Evolutionary conservation across 805 yeast genomes (phyloP).

Genomic region (Starmerella stigmatis): DNA sequence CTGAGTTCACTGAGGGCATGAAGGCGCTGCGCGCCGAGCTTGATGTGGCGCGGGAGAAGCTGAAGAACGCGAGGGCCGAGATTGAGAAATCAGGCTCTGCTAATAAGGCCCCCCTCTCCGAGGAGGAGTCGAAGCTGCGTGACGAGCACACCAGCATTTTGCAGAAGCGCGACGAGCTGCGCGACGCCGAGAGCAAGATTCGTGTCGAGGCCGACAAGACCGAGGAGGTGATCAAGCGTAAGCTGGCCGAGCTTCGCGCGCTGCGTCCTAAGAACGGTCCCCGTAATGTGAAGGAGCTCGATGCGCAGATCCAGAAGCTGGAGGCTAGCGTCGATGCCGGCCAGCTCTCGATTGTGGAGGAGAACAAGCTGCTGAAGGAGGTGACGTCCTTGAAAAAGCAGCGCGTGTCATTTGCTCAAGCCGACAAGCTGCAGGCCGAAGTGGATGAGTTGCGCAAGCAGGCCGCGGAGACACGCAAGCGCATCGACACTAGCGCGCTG

Average conservation of each 20-base stretch:
- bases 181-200: constrained; percentile 35
- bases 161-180: constrained; percentile 34
- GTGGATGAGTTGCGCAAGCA: constrained; percentile 71
- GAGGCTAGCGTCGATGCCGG: constrained; percentile 74
- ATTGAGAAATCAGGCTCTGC: constrained; percentile 22
- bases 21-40: constrained; percentile 27
- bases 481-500: constrained; percentile 47
- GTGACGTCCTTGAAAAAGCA: constrained; percentile 71
- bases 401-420: constrained; percentile 61
- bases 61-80: constrained; percentile 23
- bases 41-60: constrained; percentile 23
- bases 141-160: constrained; percentile 39
- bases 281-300: constrained; percentile 35
- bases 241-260: constrained; percentile 61
- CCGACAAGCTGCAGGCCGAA: constrained; percentile 65
- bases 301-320: constrained; percentile 33
- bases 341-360: constrained; percentile 75
- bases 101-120: constrained; percentile 13
- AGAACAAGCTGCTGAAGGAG: constrained; percentile 75
- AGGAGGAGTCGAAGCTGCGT: constrained; percentile 44
- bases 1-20: constrained; percentile 26
- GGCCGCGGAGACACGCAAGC: constrained; percentile 63
- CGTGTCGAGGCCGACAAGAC: constrained; percentile 57
- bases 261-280: constrained; percentile 60
- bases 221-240: constrained; percentile 64